phyloP scores from a whole-genome alignment of 192 early-diverging fungal species.

The Backusella morwellensis region DNA sequence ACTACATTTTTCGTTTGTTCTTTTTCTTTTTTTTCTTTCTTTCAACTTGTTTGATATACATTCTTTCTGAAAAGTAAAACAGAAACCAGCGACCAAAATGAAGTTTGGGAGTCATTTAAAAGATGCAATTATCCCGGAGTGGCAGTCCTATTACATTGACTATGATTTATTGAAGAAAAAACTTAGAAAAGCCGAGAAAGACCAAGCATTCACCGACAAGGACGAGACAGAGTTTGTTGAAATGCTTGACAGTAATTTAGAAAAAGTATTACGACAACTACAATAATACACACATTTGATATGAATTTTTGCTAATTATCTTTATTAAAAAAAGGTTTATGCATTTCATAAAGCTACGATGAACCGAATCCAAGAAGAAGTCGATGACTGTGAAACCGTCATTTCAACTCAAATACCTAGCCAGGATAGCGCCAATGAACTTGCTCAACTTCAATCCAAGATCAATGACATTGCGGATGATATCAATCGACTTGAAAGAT shows the following conservation, averaged over 20 bases:
- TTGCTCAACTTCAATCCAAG: conserved; percentile 48
- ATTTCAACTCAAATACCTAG: conserved; percentile 33
- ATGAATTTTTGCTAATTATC: not conserved
- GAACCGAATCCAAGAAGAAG: conserved; percentile 65
- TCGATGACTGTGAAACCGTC: conserved; percentile 38
- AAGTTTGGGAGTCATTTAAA: conserved; percentile 85
- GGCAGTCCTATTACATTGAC: conserved; percentile 78
- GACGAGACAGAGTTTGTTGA: conserved; percentile 90
- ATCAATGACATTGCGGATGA: conserved; percentile 75
- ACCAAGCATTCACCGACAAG: conserved; percentile 74
- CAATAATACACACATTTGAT: not conserved
- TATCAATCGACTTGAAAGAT: conserved; percentile 73
- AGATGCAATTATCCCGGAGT: conserved; percentile 67
- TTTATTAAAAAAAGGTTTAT: conserved; percentile 48
- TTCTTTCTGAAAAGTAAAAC: not conserved
- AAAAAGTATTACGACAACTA: conserved; percentile 58
- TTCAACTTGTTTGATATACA: not conserved
- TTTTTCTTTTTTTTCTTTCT: not conserved
- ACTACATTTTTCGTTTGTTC: not conserved
- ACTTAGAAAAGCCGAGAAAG: conserved; percentile 64
- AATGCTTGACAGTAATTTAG: conserved; percentile 80
- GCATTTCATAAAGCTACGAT: conserved; percentile 70
- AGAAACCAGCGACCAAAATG: conserved; percentile 43
- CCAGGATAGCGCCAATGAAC: conserved; percentile 50
- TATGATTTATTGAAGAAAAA: conserved; percentile 83